Base-by-base conservation (phyloP, 2,329 filamentous ascomycete genomes). In the Talaromyces atroroseus region DNA sequence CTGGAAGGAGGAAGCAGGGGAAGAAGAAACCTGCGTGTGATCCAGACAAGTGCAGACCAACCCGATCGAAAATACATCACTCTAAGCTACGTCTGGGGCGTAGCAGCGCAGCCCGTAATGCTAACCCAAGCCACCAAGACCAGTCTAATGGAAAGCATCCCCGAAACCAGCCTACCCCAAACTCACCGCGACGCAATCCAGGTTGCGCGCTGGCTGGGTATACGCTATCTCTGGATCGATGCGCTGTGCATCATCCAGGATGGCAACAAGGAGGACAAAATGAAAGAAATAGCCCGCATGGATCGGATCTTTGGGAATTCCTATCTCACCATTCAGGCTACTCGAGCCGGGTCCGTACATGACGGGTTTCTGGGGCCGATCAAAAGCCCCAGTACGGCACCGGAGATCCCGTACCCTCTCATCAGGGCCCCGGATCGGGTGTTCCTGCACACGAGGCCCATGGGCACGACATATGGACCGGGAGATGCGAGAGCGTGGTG, bases 171-270 rank as follows among this genome's bases (percentile, higher is more conserved):
- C 2, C 44, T 54, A 26, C 52, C 52, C 11, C 44, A 54, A 29
- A 54, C 52, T 11, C 52, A 54, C 34, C 42, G 52, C 10, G 52
- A 54, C 18, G 44, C 44, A 26, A 54, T 54, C 32, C 29, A 20
- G n/a, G 44, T 54, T 14, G 44, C 52, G 3, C 52, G 52, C 12
- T 54, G 52, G 52, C 44, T 54, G 44, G 21, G 20, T n/a, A 32
- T 54, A n/a, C 52, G 45, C 4, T 54, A 54, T 16, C 23, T 54
- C 16, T 54, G 52, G 52, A 54, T 54, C n/a, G 52, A 54, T 18
- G 52, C 52, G 4, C 29, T 54, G 4, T 54, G 52, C 12, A 54
- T 54, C 5, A 48, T 54, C 5, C 52, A 54, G 20, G 44, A 54
- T n/a, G 52, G 48, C n/a, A 32, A 54, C 2, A 54, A 54, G 21